Percentiles rank a stretch among this genome's conserved stretches.
These are phyloP conservation scores for Metarhizium robertsii DNA, from an alignment of 2,329 filamentous ascomycete species.

Conservation along the genomic window DNA sequence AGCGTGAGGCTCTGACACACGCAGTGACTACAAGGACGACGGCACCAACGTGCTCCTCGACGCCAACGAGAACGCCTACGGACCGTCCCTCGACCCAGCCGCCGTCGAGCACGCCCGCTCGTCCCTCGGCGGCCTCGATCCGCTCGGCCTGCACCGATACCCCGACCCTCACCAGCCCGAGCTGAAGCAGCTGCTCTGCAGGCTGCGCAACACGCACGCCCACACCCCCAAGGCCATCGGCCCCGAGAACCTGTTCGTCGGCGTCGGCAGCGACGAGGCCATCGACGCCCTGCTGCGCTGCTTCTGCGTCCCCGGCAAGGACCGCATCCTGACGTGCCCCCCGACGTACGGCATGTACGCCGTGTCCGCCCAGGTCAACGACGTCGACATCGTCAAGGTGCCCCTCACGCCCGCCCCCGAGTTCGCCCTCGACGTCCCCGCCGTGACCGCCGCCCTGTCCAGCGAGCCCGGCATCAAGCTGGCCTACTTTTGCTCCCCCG, in stretches of 20 bases:
- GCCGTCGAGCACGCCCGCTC: slow-evolving; percentile 30
- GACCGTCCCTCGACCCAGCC: slow-evolving; percentile 59
- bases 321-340: slow-evolving; percentile 89
- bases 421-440: slow-evolving; percentile 65
- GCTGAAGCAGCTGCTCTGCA: slow-evolving; percentile 80
- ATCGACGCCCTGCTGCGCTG: slow-evolving; percentile 90
- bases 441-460: slow-evolving; percentile 58
- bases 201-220: slow-evolving; percentile 73
- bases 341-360: slow-evolving; percentile 98
- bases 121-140: slow-evolving; percentile 46
- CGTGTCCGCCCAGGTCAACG: slow-evolving; percentile 91
- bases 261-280: slow-evolving; percentile 92
- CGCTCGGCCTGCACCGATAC: slow-evolving; percentile 82
- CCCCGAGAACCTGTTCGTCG: slow-evolving; percentile 83
- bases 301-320: slow-evolving; percentile 79
- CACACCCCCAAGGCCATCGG: slow-evolving; percentile 67
- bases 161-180: slow-evolving; percentile 89
- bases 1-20: background rate
- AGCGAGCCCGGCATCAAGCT: slow-evolving; percentile 63
- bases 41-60: slow-evolving; percentile 93
- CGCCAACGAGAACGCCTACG: slow-evolving; percentile 95
- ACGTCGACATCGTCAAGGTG: slow-evolving; percentile 78
- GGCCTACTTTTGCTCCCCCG: slow-evolving; percentile 86
- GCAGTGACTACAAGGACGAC: slow-evolving; percentile 96
- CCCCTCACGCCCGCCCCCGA: slow-evolving; percentile 62